Base-by-base conservation (phyloP, 78 protist genomes). In the Chrysochromulina tobinii region DNA sequence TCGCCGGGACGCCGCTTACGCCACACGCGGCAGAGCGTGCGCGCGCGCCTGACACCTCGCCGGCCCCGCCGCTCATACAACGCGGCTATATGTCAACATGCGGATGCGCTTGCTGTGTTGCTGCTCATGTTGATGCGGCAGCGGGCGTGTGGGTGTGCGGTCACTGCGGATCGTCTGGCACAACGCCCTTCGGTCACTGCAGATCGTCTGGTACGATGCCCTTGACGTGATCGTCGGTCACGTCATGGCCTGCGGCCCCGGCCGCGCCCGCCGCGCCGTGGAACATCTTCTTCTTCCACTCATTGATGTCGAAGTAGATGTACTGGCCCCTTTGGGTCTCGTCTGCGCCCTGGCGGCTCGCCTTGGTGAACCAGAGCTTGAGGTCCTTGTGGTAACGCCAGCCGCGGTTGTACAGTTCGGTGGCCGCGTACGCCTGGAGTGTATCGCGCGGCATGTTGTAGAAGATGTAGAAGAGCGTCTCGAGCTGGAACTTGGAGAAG, bases 391-490 rank as follows among this genome's bases (percentile, higher is more conserved):
- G 98, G 85, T 94, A 97, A 55, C 96, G 54, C 98, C 98, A 97
- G 38, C 94, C 95, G 48, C 97, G 95, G 55, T 94, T 93, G 92
- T 77, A 87, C 94, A 98, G 75, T 48, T 98, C 99, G 48, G 90
- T 48, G 9, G 98, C 98, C 1, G 98, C 98, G 21, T 91, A 94
- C 2, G 93, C 57, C 85, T 97, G 98, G n/a, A 96, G 94, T 55
- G 92, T 81, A 87, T 98, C 99, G 18, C 96, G 61, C 58, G 98
- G 98, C 99, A 98, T 97, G 93, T 95, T 69, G 88, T 98, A 98
- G 89, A 97, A 98, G 83, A 97, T 97, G 90, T 97, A 98, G 73
- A 98, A 97, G 59, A 98, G 94, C 27, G 98, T 96, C 88, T 95
- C 97, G 57, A 94, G 94, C 5, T 96, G 68, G 95, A 96, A 97